A percentile compares a stretch with the other conserved stretches of the same genome.
phyloP scores from a whole-genome alignment of 139 green algal genomes.

The Chara braunii region DNA sequence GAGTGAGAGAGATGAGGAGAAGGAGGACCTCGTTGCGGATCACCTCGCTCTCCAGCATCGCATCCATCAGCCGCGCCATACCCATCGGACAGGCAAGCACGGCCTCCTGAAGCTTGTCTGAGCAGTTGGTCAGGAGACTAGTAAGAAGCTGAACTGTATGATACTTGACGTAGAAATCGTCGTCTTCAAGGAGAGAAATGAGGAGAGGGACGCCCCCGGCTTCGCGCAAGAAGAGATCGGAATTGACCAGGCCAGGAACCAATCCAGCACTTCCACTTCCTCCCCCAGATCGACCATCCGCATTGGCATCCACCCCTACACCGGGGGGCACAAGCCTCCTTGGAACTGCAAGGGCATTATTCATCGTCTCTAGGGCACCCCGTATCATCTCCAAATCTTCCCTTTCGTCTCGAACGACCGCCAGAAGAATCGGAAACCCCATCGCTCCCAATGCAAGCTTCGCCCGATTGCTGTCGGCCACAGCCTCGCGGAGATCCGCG shows the following conservation, averaged over 20 bases:
- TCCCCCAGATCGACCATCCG: background rate
- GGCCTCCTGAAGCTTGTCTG: conserved; percentile 47
- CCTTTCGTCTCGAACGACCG: conserved; percentile 61
- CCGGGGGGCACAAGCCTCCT: no score
- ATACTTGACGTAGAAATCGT: conserved; percentile 85
- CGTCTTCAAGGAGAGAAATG: conserved; percentile 61
- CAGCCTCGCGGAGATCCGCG: conserved; percentile 39
- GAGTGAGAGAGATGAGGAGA: conserved; percentile 35
- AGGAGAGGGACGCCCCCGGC: conserved; percentile 59
- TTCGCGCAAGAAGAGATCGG: conserved; percentile 63
- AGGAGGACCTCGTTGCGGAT: conserved; percentile 55
- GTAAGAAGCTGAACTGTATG: conserved; percentile 74
- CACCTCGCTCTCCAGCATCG: conserved; percentile 68
- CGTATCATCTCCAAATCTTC: conserved; percentile 72
- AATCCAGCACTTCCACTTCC: no score
- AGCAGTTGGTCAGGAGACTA: conserved; percentile 47
- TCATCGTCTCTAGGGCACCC: conserved; percentile 68
- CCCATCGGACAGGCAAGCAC: conserved; percentile 66
- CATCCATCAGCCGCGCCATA: conserved; percentile 72
- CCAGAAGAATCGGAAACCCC: conserved; percentile 59
- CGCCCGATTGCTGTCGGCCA: conserved; percentile 44
- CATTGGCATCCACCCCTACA: background rate
- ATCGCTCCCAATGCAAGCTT: conserved; percentile 65
- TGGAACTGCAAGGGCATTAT: conserved; percentile 40
- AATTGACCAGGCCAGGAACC: conserved; percentile 28